These are phyloP conservation scores for Colletotrichum graminicola DNA, from an alignment of 2,329 filamentous ascomycete species.

Conservation along the genomic window DNA sequence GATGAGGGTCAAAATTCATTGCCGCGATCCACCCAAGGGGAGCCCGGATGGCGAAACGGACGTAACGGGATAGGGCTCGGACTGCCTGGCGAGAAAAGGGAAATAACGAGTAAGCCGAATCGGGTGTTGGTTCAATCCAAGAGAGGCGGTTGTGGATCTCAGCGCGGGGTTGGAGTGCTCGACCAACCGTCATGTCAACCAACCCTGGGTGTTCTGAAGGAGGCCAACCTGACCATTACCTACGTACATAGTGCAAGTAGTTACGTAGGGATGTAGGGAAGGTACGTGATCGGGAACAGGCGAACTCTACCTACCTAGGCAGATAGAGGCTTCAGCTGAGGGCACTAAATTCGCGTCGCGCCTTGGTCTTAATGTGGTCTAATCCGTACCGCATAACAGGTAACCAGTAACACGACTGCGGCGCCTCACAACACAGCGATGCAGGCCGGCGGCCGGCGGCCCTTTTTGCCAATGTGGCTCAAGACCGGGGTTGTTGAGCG, in stretches of 20 bases:
- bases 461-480: slow-evolving; percentile 1
- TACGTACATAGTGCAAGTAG: no score
- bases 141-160: slow-evolving; percentile 38
- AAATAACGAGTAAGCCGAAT: slow-evolving; percentile 34
- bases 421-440: slow-evolving; percentile 1
- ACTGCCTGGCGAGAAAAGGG: slow-evolving; percentile 16
- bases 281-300: background rate
- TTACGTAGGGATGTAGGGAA: no score
- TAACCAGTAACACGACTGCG: slow-evolving; percentile 14
- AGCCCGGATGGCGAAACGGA: slow-evolving; percentile 35
- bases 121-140: slow-evolving; percentile 40
- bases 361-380: slow-evolving; percentile 1
- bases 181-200: slow-evolving; percentile 10
- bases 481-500: slow-evolving; percentile 6
- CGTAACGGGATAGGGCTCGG: slow-evolving; percentile 37
- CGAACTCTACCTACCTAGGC: background rate
- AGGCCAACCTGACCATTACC: background rate
- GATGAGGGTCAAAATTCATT: slow-evolving; percentile 28
- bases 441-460: slow-evolving; percentile 1
- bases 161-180: slow-evolving; percentile 40
- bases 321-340: slow-evolving; percentile 17
- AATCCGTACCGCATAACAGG: slow-evolving; percentile 6
- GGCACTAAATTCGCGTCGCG: background rate
- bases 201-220: slow-evolving; percentile 19
- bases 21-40: slow-evolving; percentile 26